Percentiles rank a stretch among this genome's conserved stretches.
These are phyloP conservation scores for Madurella mycetomatis DNA, from an alignment of 2,329 filamentous ascomycete species.

Conservation along the genomic window DNA sequence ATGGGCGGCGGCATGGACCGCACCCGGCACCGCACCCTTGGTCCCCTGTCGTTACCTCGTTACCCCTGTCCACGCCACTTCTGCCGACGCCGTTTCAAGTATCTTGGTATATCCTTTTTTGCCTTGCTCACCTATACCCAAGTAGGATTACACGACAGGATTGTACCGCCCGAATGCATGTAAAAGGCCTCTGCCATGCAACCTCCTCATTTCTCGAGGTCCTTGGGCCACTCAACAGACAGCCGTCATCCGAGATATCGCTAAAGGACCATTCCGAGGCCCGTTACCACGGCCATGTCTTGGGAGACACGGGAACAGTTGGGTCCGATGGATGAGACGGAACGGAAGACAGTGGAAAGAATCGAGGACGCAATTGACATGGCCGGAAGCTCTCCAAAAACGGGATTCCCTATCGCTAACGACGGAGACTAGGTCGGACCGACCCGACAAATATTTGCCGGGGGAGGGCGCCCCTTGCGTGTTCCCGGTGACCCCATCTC, in stretches of 20 bases:
- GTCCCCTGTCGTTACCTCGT: not conserved
- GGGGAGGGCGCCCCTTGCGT: too few relatives aligned
- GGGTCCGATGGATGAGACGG: constrained; percentile 3
- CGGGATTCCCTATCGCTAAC: too few relatives aligned
- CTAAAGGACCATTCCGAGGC: constrained; percentile 16
- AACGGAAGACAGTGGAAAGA: not conserved
- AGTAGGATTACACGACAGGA: constrained; percentile 19
- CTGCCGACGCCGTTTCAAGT: not conserved
- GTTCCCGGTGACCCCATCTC: not conserved
- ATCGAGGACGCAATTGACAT: not conserved
- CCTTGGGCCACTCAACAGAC: constrained; percentile 7
- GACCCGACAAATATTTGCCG: too few relatives aligned
- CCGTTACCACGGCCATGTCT: constrained; percentile 17
- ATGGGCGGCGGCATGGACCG: constrained; percentile 3
- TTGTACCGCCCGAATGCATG: constrained; percentile 14
- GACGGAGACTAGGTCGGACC: too few relatives aligned
- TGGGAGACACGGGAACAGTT: constrained; percentile 9
- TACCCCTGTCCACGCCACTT: not conserved
- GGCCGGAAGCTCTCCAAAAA: too few relatives aligned
- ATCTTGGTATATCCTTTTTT: not conserved
- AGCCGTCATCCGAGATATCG: constrained; percentile 15
- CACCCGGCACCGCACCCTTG: not conserved
- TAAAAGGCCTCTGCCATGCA: constrained; percentile 18
- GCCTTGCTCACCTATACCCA: constrained; percentile 10
- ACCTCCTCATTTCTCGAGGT: constrained; percentile 12